These are phyloP conservation scores for Blepharisma stoltei DNA, from an alignment of 73 alveolate species.

Conservation along the genomic window DNA sequence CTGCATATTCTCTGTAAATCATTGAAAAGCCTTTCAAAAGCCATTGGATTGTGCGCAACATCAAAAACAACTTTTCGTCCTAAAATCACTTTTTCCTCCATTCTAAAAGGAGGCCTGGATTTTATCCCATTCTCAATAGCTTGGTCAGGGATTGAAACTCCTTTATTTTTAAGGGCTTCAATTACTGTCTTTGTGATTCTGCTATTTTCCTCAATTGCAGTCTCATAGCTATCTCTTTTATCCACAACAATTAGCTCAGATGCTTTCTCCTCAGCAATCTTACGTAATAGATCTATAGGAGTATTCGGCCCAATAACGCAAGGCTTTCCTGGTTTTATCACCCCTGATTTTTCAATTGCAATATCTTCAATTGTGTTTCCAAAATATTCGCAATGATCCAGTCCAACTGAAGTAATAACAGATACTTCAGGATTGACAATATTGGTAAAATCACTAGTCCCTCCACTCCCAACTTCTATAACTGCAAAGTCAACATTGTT, in stretches of 20 bases:
- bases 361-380: conserved; percentile 74
- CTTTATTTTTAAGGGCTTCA: conserved; percentile 26
- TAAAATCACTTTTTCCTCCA: conserved; percentile 11
- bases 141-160: not conserved
- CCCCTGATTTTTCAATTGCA: conserved; percentile 79
- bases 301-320: conserved; percentile 73
- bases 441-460: conserved; percentile 76
- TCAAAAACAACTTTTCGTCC: conserved; percentile 30
- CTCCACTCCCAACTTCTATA: conserved; percentile 87
- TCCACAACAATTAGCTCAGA: conserved; percentile 32
- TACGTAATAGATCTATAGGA: conserved; percentile 17
- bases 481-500: conserved; percentile 69
- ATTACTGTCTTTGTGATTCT: not conserved
- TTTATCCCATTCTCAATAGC: conserved; percentile 31
- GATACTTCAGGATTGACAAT: conserved; percentile 58
- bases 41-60: conserved; percentile 49
- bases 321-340: conserved; percentile 63
- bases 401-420: conserved; percentile 78
- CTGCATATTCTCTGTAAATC: conserved; percentile 28
- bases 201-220: conserved; percentile 31
- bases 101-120: conserved; percentile 40
- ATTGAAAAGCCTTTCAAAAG: conserved; percentile 34
- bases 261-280: conserved; percentile 26
- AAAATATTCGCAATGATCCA: conserved; percentile 71
- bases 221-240: conserved; percentile 18